Base-by-base conservation (phyloP, 306 rosid species). In the Trifolium repens region DNA sequence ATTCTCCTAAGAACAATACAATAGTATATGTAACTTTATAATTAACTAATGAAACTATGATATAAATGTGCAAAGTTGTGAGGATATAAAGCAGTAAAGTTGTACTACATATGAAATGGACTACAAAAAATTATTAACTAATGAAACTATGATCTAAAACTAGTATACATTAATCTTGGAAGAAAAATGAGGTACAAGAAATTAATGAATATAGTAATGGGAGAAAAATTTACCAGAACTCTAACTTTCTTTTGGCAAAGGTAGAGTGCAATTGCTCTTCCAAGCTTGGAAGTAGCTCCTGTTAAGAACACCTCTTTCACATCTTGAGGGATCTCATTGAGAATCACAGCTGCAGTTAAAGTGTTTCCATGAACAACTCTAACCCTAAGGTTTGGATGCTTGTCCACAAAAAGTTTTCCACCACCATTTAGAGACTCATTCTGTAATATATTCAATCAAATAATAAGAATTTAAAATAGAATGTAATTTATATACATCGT, bases 351-450 rank as follows among this genome's bases (percentile, higher is more conserved):
- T 35, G 99, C 96, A 16, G 99, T 96, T 82, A 96, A 80, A 19
- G 99, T 96, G 82, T 92, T 96, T 9, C 99, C 99, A 83, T 96
- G 99, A 73, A 96, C 98, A 75, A 96, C 98, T 83, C 99, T 75
- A 58, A 92, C 99, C 81, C 81, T 84, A 3, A 92, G 97, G 68
- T 96, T 80, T 19, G 97, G 97, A 52, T 87, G 99, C 86, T 96
- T 96, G 84, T 88, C 90, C 39, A 96, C 99, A 66, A 96, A 96
- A 15, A 96, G 92, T 50, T 94, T 96, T 74, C 99, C 99, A 37
- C 97, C 98, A 10, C 98, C 98, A 16, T 96, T 96, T 39, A 92
- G 84, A 2, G 97, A 77, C 86, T 96, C 99, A 50, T 96, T 96
- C 99, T 96, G 82, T 2, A 39, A 39, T 39, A 2, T 73, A 67